phyloP scores from a whole-genome alignment of 202 grass and related monocot genomes.

The Schoenoplectus triqueter region DNA sequence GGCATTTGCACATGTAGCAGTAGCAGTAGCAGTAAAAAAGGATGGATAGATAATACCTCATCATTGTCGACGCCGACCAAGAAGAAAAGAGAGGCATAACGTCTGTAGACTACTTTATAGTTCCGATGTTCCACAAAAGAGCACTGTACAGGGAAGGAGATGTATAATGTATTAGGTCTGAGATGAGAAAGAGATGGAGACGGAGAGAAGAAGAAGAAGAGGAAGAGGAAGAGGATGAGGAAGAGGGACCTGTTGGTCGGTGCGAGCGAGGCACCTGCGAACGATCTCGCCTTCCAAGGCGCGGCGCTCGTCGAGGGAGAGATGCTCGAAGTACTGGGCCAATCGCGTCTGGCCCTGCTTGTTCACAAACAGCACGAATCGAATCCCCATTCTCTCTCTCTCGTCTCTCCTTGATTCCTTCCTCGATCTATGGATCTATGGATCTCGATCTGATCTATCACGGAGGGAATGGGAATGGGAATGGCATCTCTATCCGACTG shows the following conservation, averaged over 20 bases:
- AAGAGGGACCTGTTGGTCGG: conserved; percentile 69
- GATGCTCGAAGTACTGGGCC: conserved; percentile 98
- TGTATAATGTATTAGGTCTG: not conserved
- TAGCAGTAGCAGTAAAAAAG: not conserved
- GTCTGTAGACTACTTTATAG: conserved; percentile 93
- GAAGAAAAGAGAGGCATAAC: conserved; percentile 96
- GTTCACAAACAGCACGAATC: conserved; percentile 94
- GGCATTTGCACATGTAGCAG: too few species aligned
- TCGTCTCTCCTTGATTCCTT: not conserved
- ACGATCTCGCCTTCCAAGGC: conserved; percentile 99
- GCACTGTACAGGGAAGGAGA: conserved; percentile 50
- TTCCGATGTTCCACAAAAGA: conserved; percentile 98
- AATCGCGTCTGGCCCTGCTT: conserved; percentile 97
- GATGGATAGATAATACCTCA: conserved; percentile 51
- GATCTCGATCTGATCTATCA: too few species aligned
- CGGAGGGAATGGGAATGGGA: too few species aligned
- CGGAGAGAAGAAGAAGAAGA: not conserved
- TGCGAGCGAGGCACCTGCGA: conserved; percentile 97
- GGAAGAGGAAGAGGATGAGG: not conserved
- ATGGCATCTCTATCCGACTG: too few species aligned
- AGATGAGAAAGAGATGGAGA: not conserved
- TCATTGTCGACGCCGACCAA: conserved; percentile 93
- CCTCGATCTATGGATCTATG: too few species aligned
- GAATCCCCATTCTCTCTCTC: conserved; percentile 62
- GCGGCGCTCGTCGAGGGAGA: conserved; percentile 90